Evolutionary conservation across 2,329 filamentous ascomycete genomes (phyloP).

Genomic region (Aplosporella prunicola): DNA sequence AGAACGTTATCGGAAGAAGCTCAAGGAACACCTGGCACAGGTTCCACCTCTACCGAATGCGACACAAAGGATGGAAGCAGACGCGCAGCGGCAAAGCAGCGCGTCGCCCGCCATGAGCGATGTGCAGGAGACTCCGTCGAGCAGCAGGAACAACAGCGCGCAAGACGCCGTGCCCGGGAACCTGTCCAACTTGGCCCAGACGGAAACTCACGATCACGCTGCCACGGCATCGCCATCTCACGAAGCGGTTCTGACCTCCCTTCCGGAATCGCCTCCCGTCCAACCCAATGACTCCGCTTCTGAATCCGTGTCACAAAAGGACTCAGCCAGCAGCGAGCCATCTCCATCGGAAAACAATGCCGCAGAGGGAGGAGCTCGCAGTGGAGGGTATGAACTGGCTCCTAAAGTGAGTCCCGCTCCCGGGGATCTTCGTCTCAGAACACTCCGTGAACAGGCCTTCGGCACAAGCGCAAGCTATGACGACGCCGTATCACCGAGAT

Average conservation of each 20-base stretch:
- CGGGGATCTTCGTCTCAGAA: constrained; percentile 7
- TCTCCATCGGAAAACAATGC: constrained; percentile 2
- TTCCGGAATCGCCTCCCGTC: constrained; percentile 4
- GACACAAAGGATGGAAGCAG: constrained; percentile 20
- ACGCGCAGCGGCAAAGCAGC: constrained; percentile 27
- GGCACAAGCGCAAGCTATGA: constrained; percentile 1
- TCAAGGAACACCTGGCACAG: constrained; percentile 61
- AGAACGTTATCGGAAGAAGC: constrained; percentile 81
- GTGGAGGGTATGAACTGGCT: background rate
- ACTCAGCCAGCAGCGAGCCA: constrained; percentile 4
- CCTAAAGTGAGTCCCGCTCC: background rate
- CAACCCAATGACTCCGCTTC: constrained; percentile 4
- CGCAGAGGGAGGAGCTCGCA: background rate
- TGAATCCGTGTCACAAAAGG: background rate
- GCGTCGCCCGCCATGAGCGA: constrained; percentile 24
- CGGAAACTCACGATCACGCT: too few species aligned
- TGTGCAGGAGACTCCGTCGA: constrained; percentile 6
- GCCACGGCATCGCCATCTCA: background rate
- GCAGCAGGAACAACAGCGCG: constrained; percentile 7
- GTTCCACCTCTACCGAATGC: constrained; percentile 29
- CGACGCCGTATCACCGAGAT: constrained; percentile 10
- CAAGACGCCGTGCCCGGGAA: background rate
- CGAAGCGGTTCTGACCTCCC: constrained; percentile 1
- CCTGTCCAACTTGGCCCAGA: background rate
- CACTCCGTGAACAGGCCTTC: constrained; percentile 3